Evolutionary conservation across 331 rosid genomes (phyloP).

Genomic region (Rhamnella rubrinervis): DNA sequence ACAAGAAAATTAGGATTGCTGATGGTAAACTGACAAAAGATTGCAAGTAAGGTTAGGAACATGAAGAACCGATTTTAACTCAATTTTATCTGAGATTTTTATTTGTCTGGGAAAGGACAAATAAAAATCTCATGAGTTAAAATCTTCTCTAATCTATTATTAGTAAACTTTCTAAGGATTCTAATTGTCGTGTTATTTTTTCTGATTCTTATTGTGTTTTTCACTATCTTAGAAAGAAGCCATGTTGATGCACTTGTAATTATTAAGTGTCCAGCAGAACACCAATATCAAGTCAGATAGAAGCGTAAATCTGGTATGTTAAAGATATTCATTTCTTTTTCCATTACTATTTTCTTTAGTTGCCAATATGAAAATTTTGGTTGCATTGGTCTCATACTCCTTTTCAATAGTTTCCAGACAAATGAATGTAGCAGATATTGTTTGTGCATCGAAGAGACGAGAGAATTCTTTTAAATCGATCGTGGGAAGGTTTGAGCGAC

Average conservation of each 20-base stretch:
- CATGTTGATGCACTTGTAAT: slow-evolving; percentile 48
- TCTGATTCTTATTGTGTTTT: too few relatives aligned
- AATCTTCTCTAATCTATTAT: too few relatives aligned
- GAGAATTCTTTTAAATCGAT: too few relatives aligned
- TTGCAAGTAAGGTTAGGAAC: too few relatives aligned
- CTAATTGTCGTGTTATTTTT: too few relatives aligned
- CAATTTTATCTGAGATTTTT: too few relatives aligned
- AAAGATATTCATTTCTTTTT: slow-evolving; percentile 13
- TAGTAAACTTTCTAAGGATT: too few relatives aligned
- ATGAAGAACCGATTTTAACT: too few relatives aligned
- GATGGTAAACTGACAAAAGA: too few relatives aligned
- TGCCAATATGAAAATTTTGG: slow-evolving; percentile 19
- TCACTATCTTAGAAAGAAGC: slow-evolving; percentile 33
- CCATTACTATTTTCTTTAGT: slow-evolving; percentile 3
- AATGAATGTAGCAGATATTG: slow-evolving; percentile 44
- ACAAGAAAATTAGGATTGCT: too few relatives aligned
- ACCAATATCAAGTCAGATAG: slow-evolving; percentile 25
- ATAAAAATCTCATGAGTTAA: too few relatives aligned
- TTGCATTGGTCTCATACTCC: slow-evolving; percentile 26
- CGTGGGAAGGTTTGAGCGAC: slow-evolving; percentile 53
- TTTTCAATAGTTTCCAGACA: slow-evolving; percentile 44
- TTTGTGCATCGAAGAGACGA: slow-evolving; percentile 51
- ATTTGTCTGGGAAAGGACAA: too few relatives aligned
- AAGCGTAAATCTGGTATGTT: slow-evolving; percentile 43
- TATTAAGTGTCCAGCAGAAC: slow-evolving; percentile 27